Base-by-base conservation (phyloP, 169 alveolate genomes). In the Neospora caninum region DNA sequence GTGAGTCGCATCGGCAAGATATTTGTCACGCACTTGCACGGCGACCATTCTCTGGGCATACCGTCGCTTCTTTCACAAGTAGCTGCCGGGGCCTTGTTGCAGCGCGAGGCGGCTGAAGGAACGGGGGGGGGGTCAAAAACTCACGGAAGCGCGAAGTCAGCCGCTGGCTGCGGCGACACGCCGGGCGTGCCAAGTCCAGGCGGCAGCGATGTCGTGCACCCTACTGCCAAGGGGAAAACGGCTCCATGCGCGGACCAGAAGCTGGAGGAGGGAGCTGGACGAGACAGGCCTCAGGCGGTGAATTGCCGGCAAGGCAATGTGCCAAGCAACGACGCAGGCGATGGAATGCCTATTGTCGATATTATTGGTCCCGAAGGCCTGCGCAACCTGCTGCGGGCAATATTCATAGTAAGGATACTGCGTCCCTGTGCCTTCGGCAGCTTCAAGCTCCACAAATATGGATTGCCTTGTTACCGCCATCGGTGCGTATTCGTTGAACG, bases 21-120 rank as follows among this genome's bases (percentile, higher is more conserved):
- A 20, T 97, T 97, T 92, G 93, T 97, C 70, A 97, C 98, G 6
- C 98, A 97, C 88, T 82, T 97, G 84, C 98, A 97, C 95, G 98
- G 98, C 38, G 98, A 97, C 93, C 98, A 97, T 94, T 96, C 97
- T 70, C 94, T 96, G 39, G 98, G 98, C 27, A 67, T 97, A 16
- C 96, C 97, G 34, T 91, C 98, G 49, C 94, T 96, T 18, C 94
- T 96, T 45, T 93, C 97, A 18, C 95, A 94, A 95, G 67, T 96
- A 38, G 93, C 95, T 41, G 87, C 91, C 36, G 78, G 58, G 53
- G 91, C 93, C 38, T 86, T 36, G n/a, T 6, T 88, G 93, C 84
- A 36, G 54, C 93, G 82, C 0, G 49, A 27, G 36, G 34, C 80
- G 41, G 58, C 82, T 0, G 39, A 31, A 0, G 87, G 45, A 78